Base-by-base conservation (phyloP, 2,329 filamentous ascomycete species). In the Aspergillus caelatus region DNA sequence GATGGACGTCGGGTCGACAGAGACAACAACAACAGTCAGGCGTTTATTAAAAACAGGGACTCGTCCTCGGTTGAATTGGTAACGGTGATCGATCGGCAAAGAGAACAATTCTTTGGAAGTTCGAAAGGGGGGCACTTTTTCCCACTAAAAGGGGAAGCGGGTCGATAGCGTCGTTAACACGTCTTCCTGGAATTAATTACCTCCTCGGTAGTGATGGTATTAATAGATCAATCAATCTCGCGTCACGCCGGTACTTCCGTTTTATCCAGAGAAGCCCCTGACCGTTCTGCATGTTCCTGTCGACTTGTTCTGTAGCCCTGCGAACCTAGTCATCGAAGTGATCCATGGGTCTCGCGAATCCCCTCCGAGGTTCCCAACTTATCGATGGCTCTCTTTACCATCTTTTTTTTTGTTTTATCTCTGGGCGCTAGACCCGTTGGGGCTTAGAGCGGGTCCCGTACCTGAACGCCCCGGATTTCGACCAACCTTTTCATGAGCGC, bases 81-180 rank as follows among this genome's bases (percentile, higher is more conserved):
- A 62, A 66, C 63, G 58, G 61, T 61, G 60, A 69, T 60, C 48
- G 68, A 71, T 71, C 67, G 63, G 62, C 67, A 61, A 50, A 45
- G 53, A 65, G 62, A 62, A 67, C 60, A 67, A 63, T 62, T 63
- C 61, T 62, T 64, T 62, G 60, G 60, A 62, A 56, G 59, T 67
- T 66, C 57, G 59, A 69, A 69, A 69, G 52, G 68, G 69, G 69
- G 69, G 66, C 52, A 39, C 61, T 59, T 63, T 65, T 69, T 61
- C 26, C 61, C 63, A 68, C 67, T 68, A 71, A 71, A 70, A 66
- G 69, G 69, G 64, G 68, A 69, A 69, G 68, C 69, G 69, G 69
- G 69, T 71, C 69, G 53, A 69, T 67, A 63, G 65, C 61, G 57
- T 46, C 39, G 43, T 46, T 46, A 66, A 62, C 62, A 58, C 62